Evolutionary conservation across 768 basidiomycete species (phyloP), one percentile per base, ranked within the genome.

Genomic region (Mrakia blollopis): DNA sequence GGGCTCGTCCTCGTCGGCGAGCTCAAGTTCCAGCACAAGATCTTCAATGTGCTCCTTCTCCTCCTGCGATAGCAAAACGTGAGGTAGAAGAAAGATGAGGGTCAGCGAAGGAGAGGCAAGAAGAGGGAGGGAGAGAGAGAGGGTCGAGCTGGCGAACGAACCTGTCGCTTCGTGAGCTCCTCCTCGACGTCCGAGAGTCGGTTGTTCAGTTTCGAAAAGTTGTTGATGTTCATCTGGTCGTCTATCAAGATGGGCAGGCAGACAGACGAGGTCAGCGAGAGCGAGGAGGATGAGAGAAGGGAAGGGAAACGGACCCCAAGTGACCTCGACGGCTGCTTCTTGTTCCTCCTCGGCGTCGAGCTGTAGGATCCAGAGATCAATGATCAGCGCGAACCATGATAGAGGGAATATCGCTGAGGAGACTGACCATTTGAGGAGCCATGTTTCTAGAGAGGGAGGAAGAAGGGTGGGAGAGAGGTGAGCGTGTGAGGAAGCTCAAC

Each of bases 11-110:
- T 95, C 93, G 78, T 96, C 93, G 0, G 90, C 89, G 14, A 98
- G 88, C 81, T 96, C 94, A 32, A 98, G 87, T 81, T 97, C 95
- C 63, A 88, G 91, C 1, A 89, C 85, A 41, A 97, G 87, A 82
- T 98, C 95, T 78, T 96, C 93, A 21, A 96, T 88, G 3, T 93
- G 91, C 80, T 97, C 95, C 84, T 95, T 95, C 85, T 96, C 94
- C 87, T 92, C 90, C 94, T 98, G 81, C 21, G 41, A 44, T 13
- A 11, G 3, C n/a, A 7, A 2, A 44, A 13, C 25, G 2, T 32
- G n/a, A 35, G 35, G 41, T 25, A 25, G 25, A 21, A n/a, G 18
- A 62, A 44, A 32, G 13, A 14, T 13, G n/a, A 44, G 44, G 39
- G 60, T 44, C 54, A 73, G 72, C 37, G 21, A 32, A 37, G 5